A percentile compares a stretch with the other conserved stretches of the same genome.
phyloP scores from a whole-genome alignment of 306 rosid species.

The Quercus engelmannii region DNA sequence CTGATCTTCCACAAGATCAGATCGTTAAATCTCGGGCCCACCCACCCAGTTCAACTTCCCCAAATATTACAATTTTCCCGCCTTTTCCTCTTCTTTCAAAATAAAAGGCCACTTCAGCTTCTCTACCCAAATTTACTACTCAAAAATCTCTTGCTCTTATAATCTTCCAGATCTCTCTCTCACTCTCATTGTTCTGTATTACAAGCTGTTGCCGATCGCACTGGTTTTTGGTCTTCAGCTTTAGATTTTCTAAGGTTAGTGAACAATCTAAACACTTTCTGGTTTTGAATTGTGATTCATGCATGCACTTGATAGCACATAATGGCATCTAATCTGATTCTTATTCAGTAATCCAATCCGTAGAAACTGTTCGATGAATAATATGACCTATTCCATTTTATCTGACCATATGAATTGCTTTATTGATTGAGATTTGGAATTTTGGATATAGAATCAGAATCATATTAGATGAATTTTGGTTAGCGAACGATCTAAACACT shows the following conservation, averaged over 20 bases:
- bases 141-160: no score
- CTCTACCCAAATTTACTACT: no score
- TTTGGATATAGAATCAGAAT: background rate
- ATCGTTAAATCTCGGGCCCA: no score
- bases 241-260: background rate
- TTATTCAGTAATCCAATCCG: no score
- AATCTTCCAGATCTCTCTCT: no score
- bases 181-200: no score
- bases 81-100: no score
- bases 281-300: background rate
- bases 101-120: no score
- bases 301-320: background rate
- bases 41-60: no score
- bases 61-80: no score
- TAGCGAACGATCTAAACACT: background rate
- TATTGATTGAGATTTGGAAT: background rate
- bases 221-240: background rate
- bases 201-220: background rate
- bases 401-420: background rate
- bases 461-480: background rate
- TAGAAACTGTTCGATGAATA: background rate
- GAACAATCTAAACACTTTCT: background rate
- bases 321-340: background rate
- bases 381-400: background rate
- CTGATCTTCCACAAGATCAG: no score